Conservation (phyloP, 148 eudicot genomes). For the Silene latifolia region DNA sequence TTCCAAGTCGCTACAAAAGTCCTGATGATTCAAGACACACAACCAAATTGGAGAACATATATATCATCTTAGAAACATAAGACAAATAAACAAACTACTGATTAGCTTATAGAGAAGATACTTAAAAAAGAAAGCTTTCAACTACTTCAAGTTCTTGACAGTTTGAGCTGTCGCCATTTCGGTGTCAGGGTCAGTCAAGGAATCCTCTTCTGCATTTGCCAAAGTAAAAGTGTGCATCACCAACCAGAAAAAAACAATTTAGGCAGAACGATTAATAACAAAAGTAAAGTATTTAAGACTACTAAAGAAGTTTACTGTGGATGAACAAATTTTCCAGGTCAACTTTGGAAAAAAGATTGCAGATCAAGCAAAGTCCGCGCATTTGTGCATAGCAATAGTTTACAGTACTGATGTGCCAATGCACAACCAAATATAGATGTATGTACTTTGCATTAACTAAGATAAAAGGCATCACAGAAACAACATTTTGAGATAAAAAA, state of each 20-base stretch:
- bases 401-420: no score
- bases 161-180: conserved; percentile 26
- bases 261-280: neutral
- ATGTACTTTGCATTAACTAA: no score
- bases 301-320: no score
- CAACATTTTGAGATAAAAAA: no score
- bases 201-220: conserved; percentile 25
- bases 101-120: neutral
- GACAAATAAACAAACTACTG: neutral
- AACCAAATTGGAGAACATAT: neutral
- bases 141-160: conserved; percentile 44
- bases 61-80: neutral
- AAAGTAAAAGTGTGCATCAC: no score
- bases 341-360: no score
- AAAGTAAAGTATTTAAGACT: no score
- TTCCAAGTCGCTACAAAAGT: conserved; percentile 70
- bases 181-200: conserved; percentile 17
- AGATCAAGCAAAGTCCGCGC: no score
- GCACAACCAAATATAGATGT: no score
- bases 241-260: neutral
- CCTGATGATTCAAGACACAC: conserved; percentile 20
- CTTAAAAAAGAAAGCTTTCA: neutral
- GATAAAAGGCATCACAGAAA: no score
- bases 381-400: no score
- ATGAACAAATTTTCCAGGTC: no score